Evolutionary conservation across 176 grass and related monocot species (phyloP), one percentile per base, ranked within the genome.

Genomic region (Avena insularis): DNA sequence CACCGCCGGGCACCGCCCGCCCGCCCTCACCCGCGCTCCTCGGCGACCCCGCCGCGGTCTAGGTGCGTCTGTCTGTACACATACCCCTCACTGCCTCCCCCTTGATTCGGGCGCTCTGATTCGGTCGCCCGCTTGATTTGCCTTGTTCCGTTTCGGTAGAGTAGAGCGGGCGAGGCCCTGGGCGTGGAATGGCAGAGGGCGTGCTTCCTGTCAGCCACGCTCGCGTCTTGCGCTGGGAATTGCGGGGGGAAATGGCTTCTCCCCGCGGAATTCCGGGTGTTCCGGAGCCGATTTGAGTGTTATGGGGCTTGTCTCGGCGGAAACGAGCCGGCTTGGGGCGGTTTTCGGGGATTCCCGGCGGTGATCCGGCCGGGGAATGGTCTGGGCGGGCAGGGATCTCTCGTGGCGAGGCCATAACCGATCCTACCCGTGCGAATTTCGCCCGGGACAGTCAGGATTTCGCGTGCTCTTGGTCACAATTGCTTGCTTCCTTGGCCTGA

Each of bases 301-400:
- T 20, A n/a, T 5, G 9, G 25, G 60, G 69, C 55, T 71, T 68
- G 8, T 77, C 23, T 12, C 8, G 6, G 50, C 4, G 51, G 53
- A 53, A 51, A 53, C 33, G 77, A 12, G 6, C 51, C 11, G 11
- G 2, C n/a, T 45, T 61, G 38, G 11, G 5, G 45, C 8, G 0
- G 51, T 55, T 3, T 53, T 33, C 55, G 8, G 38, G 25, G 8
- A 19, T 3, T 9, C 67, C 40, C 6, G 19, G 8, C 15, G 13
- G 14, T 40, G 79, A 71, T 77, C 68, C 79, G 31, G 8, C 3
- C 13, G 25, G 40, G 45, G 5, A 76, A 19, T 46, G 21, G 15
- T 67, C 20, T 12, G 63, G n/a, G 9, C 61, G 4, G 62, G 81
- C 80, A 87, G 66, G 72, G 86, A 91, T 91, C 82, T 91, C 31